Conservation (phyloP, 371 early-diverging fungal species). For the Gilbertella persicaria region DNA sequence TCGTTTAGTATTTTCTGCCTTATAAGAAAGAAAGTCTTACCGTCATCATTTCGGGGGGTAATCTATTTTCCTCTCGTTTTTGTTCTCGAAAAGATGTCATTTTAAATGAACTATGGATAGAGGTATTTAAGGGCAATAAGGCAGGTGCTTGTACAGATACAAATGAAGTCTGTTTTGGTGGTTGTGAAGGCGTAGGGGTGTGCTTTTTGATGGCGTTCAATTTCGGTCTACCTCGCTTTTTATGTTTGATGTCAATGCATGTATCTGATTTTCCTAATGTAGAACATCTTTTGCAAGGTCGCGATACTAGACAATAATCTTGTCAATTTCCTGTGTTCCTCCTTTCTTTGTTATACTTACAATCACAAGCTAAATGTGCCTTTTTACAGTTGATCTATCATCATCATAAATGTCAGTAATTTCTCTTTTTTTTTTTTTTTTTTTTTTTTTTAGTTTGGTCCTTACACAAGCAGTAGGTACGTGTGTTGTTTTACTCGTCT, state of each 20-base stretch:
- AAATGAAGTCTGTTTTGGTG: conserved; percentile 3
- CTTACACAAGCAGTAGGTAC: conserved; percentile 36
- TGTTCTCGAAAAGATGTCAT: conserved; percentile 10
- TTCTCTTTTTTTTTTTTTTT: too few species aligned
- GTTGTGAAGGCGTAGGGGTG: not conserved
- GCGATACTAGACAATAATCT: conserved; percentile 9
- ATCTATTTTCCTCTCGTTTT: not conserved
- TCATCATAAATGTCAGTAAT: not conserved
- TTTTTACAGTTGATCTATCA: conserved; percentile 27
- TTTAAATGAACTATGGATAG: conserved; percentile 15
- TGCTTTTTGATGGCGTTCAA: not conserved
- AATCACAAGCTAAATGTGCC: conserved; percentile 29
- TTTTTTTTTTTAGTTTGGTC: not conserved
- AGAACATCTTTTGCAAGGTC: conserved; percentile 24
- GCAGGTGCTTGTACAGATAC: conserved; percentile 1
- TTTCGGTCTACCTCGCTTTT: conserved; percentile 27
- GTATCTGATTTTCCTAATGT: conserved; percentile 17
- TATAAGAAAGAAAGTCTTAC: conserved; percentile 4
- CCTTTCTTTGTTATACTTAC: conserved; percentile 7
- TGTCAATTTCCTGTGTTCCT: not conserved
- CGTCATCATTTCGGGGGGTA: conserved; percentile 15
- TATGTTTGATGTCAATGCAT: conserved; percentile 23
- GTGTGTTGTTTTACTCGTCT: conserved; percentile 17
- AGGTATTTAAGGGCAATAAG: not conserved
- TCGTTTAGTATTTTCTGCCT: not conserved